Base-by-base conservation (phyloP, 2,329 filamentous ascomycete species). In the Ophiosphaerella narmari region DNA sequence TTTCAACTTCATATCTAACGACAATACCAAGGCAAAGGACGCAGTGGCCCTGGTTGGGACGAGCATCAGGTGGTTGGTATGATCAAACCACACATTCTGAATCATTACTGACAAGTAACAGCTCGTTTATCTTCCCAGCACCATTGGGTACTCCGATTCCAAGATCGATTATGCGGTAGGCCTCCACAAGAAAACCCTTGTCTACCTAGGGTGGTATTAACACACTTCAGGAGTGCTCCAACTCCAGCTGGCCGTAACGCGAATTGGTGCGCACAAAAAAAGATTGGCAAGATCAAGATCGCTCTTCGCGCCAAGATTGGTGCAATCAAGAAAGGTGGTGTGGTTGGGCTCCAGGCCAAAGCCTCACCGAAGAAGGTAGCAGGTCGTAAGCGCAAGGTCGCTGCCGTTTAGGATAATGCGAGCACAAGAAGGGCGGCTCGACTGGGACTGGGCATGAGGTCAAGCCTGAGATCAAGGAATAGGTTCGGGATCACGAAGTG, bases 331-430 rank as follows among this genome's bases (percentile, higher is more conserved):
- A 21, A 33, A 7, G 39, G 39, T 13, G 24, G 26, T 24, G 12
- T 23, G 9, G 14, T 32, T 24, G 34, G 38, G 13, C 9, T 12
- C 23, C 16, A 59, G 2, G 40, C 55, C 0, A 70, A 67, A 29
- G 26, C 7, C 26, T 2, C 26, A 8, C 26, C 26, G 52, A 62
- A 62, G 21, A 63, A 60, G 46, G 39, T 33, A 9, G 52, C 50
- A 39, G 50, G 39, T 13, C 39, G 54, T 0, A 69, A 68, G 55
- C 61, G 63, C 13, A 63, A 60, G 48, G 46, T 36, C 2, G 55
- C 40, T n/a, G 55, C 26, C 12, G 44, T 42, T 29, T 2, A 29
- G 26, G 26, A 29, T 1, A 34, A 46, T 42, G 52, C 13, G 36
- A 43, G 18, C 40, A 44, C 5, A 51, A 39, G 47, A 50, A 51